phyloP scores from a whole-genome alignment of 208 protist genomes.

The Porcisia hertigi region DNA sequence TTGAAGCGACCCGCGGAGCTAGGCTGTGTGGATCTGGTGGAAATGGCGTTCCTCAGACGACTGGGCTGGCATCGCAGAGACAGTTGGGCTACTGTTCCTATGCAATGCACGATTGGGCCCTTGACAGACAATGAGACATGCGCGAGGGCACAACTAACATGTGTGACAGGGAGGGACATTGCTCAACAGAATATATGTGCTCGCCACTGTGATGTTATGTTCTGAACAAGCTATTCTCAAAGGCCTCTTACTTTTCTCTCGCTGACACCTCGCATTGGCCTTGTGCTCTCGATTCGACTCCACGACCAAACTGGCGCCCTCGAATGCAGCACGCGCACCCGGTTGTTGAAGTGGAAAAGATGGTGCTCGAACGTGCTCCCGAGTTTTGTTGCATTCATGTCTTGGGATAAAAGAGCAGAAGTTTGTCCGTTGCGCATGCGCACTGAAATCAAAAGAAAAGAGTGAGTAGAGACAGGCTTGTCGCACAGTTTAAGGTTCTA shows the following conservation, averaged over 20 bases:
- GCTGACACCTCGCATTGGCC: background rate
- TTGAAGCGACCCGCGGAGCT: no score
- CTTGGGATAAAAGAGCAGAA: background rate
- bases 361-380: background rate
- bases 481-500: background rate
- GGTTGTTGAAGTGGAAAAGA: background rate
- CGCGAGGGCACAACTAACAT: no score
- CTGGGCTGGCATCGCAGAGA: no score
- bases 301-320: background rate
- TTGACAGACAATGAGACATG: no score
- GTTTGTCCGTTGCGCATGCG: background rate
- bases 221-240: background rate
- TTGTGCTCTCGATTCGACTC: background rate
- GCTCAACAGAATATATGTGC: no score
- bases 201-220: no score
- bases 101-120: no score
- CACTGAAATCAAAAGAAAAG: background rate
- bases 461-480: background rate
- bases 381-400: background rate
- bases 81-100: no score
- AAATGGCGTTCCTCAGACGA: no score
- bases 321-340: no score
- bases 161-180: no score
- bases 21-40: no score
- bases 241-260: conserved; percentile 1